Evolutionary conservation across 2,329 filamentous ascomycete species (phyloP).

Genomic region (Bipolaris oryzae): DNA sequence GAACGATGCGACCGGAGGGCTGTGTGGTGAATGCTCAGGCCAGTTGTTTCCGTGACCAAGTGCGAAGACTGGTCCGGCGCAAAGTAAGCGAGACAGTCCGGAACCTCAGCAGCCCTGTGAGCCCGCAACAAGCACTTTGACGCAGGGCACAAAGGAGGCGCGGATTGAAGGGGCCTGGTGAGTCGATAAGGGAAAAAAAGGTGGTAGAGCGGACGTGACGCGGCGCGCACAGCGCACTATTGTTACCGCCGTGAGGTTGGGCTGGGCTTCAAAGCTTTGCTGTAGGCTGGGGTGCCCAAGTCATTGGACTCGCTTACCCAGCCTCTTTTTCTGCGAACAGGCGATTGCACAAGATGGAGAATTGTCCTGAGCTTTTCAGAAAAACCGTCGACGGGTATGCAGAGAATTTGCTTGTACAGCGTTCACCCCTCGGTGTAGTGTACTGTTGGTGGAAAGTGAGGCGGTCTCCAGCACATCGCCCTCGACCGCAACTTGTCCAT

Average conservation of each 20-base stretch:
- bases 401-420: constrained; percentile 5
- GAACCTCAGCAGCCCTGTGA: constrained; percentile 15
- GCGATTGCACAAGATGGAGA: constrained; percentile 14
- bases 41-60: constrained; percentile 8
- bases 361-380: constrained; percentile 3
- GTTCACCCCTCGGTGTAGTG: background rate
- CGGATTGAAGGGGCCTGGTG: constrained; percentile 5
- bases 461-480: constrained; percentile 18
- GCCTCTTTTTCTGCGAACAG: constrained; percentile 27
- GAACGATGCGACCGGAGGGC: background rate
- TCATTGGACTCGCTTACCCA: constrained; percentile 35
- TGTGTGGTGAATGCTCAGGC: constrained; percentile 7
- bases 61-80: constrained; percentile 10
- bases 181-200: constrained; percentile 15
- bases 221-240: constrained; percentile 28
- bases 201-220: constrained; percentile 17
- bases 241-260: constrained; percentile 31
- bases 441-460: constrained; percentile 16
- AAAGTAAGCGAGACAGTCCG: constrained; percentile 18
- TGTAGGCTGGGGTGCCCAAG: constrained; percentile 30
- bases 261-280: constrained; percentile 27
- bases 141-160: constrained; percentile 18
- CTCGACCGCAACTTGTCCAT: constrained; percentile 27
- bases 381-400: background rate
- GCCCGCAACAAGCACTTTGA: constrained; percentile 21